Evolutionary conservation across 2,329 filamentous ascomycete species (phyloP), one percentile per base, ranked within the genome.

Genomic region (Ascochyta koolunga): DNA sequence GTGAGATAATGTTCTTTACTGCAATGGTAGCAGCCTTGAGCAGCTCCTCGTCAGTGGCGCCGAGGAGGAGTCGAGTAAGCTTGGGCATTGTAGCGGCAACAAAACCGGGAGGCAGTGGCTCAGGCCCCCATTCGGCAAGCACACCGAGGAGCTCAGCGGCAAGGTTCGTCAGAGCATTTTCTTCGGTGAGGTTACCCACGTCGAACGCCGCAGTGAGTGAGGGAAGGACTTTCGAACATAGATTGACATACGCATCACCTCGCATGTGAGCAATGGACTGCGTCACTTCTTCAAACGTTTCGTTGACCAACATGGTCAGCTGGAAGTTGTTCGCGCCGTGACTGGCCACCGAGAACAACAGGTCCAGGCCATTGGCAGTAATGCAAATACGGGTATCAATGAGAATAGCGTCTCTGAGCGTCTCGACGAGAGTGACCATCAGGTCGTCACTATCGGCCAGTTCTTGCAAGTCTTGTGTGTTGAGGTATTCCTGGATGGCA

Each of bases 291-390:
- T 98, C 93, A 68, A 99, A 96, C 0, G 91, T 88, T 75, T 99
- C 95, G 31, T 86, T 89, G 21, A 98, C 89, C 45, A 97, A 80
- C 78, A 93, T 88, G 0, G 89, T 91, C 40, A 97, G 85, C 73
- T 97, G 93, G 78, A 96, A 96, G 77, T 96, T 98, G 56, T 84
- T 86, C 0, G 93, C 90, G 24, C 92, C 92, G 69, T 93, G 87
- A 72, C 91, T 95, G 19, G 92, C 93, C 56, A 98, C 86, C 47
- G 89, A 85, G 77, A 99, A 98, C 8, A 99, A 84, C 13, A 93
- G 80, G 65, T 95, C 89, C 5, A 96, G 80, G 19, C 93, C 91
- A 39, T 89, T 85, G 11, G 89, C 87, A 0, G 87, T 85, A 19
- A 96, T 82, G 19, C 90, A 88, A 47, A 95, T 86, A 15, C 82